These are phyloP conservation scores for Albatrellus ellisii DNA, from an alignment of 768 basidiomycete genomes.

Conservation along the genomic window DNA sequence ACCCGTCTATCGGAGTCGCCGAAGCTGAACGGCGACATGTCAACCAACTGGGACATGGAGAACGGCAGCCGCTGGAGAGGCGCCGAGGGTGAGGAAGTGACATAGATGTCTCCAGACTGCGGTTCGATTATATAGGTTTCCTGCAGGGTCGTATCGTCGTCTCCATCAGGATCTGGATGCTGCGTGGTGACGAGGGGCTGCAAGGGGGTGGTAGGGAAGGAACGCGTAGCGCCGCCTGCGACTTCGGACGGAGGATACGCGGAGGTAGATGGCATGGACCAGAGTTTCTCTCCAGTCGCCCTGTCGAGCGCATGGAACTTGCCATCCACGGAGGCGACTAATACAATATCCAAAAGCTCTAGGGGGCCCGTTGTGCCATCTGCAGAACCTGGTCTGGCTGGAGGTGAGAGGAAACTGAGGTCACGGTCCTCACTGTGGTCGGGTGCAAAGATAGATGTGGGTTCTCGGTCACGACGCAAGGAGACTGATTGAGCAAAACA, in stretches of 20 bases:
- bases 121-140: slow-evolving; percentile 93
- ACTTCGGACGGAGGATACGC: slow-evolving; percentile 22
- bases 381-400: slow-evolving; percentile 1
- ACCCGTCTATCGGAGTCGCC: slow-evolving; percentile 51
- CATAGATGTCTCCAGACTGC: slow-evolving; percentile 86
- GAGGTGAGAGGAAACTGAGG: slow-evolving; percentile 12
- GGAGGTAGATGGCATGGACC: slow-evolving; percentile 72
- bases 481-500: slow-evolving; percentile 18
- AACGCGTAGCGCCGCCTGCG: slow-evolving; percentile 7
- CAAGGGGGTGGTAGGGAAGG: slow-evolving; percentile 37
- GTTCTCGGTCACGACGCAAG: slow-evolving; percentile 12
- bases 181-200: slow-evolving; percentile 64
- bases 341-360: slow-evolving; percentile 67
- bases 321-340: slow-evolving; percentile 90
- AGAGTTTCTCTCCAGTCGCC: slow-evolving; percentile 66
- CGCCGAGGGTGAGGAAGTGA: slow-evolving; percentile 54
- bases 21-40: slow-evolving; percentile 76
- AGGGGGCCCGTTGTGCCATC: slow-evolving; percentile 32
- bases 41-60: slow-evolving; percentile 86
- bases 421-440: neutral
- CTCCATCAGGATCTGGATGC: slow-evolving; percentile 46
- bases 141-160: slow-evolving; percentile 33
- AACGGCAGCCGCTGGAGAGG: slow-evolving; percentile 82
- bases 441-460: slow-evolving; percentile 2
- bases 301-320: slow-evolving; percentile 90